Base-by-base conservation (phyloP, 139 green algal species). In the Protoeuglena noctilucae region DNA sequence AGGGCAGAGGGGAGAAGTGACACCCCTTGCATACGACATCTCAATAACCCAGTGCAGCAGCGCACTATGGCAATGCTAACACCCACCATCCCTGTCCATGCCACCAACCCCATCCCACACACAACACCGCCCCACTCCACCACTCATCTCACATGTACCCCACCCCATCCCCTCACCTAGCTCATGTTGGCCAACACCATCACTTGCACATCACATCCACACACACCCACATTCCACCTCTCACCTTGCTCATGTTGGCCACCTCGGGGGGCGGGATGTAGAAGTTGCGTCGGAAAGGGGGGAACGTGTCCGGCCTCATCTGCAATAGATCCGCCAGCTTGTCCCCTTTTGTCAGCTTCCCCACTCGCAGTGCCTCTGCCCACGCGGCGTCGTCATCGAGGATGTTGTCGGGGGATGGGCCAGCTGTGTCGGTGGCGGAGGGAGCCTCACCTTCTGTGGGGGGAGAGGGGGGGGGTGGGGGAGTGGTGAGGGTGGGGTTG, bases 311-410 rank as follows among this genome's bases (percentile, higher is more conserved):
- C 21, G 93, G 68, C 9, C 52, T 51, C 40, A 47, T 52, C 55
- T 96, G 88, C 67, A 95, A 85, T 6, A 89, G 69, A 26, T 69
- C 60, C 23, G 60, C 66, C 52, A 98, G 75, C 63, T 81, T 82
- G 54, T 98, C 89, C 17, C 76, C 78, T 75, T 98, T 96, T 65
- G 58, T 81, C 46, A 87, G 56, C 61, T 83, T 86, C 30, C 81
- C 81, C 7, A 70, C 57, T 25, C 54, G 57, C 26, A 70, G 54
- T 21, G 51, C 57, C 45, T 61, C 61, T 30, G 57, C 56, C 60
- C 52, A 63, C 7, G 62, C 58, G 51, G 76, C 69, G 19, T 71
- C 66, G 6, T 63, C 60, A 29, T 76, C 61, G 3, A 45, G 53
- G 46, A 58, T 65, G 25, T 74, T 50, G 1, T 72, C 71, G 29